Conservation (phyloP, 306 rosid species). For the Mimosa pudica region DNA sequence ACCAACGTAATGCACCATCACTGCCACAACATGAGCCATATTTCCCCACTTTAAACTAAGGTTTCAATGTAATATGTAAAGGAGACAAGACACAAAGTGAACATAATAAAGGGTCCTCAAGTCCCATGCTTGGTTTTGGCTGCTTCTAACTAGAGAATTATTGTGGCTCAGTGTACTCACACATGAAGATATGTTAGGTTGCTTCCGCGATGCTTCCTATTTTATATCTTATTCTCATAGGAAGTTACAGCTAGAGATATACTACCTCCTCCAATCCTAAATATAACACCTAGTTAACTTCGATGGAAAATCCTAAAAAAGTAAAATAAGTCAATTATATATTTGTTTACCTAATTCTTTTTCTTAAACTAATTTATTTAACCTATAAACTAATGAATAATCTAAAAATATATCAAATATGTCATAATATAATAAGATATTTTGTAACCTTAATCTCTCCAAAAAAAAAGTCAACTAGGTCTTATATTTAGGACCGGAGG, state of each 20-base stretch:
- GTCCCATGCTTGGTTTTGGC: neutral
- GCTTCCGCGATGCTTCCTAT: constrained; percentile 54
- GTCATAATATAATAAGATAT: too few species aligned
- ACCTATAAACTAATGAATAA: too few species aligned
- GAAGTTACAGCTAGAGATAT: neutral
- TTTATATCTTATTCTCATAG: constrained; percentile 11
- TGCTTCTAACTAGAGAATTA: neutral
- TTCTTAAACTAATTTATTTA: too few species aligned
- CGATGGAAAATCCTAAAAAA: too few species aligned
- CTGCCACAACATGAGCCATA: constrained; percentile 48
- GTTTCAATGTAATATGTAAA: neutral
- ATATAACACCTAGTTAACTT: too few species aligned
- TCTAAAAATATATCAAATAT: too few species aligned
- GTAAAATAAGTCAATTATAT: too few species aligned
- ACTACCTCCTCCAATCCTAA: too few species aligned
- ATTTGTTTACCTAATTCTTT: too few species aligned
- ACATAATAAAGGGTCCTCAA: neutral
- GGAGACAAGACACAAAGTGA: neutral
- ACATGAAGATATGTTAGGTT: constrained; percentile 31
- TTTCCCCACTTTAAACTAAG: neutral
- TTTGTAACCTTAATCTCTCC: too few species aligned
- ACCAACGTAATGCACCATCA: constrained; percentile 46
- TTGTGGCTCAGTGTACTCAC: constrained; percentile 5
- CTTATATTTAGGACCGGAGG: too few species aligned
- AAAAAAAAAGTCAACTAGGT: too few species aligned